Conservation (phyloP, 306 rosid species). For the Abrus precatorius region DNA sequence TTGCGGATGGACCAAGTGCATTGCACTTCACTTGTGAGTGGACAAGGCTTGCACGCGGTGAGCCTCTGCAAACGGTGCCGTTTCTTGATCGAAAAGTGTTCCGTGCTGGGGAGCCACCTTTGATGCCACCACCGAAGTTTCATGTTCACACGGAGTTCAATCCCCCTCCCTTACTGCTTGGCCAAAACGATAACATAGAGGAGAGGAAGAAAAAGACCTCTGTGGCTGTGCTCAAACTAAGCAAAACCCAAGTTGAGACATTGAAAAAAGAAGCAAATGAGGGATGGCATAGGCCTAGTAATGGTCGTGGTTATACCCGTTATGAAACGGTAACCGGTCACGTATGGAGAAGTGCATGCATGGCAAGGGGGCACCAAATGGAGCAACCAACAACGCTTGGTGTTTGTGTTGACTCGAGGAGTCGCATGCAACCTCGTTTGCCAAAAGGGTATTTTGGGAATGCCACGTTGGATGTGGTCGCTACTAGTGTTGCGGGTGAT, state of each 20-base stretch:
- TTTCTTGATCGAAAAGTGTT: conserved; percentile 50
- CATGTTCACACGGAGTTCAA: conserved; percentile 37
- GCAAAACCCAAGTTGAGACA: conserved; percentile 55
- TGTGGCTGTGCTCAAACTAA: conserved; percentile 49
- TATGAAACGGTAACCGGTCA: conserved; percentile 62
- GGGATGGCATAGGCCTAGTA: background rate
- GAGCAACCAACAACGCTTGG: conserved; percentile 58
- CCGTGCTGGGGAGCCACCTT: conserved; percentile 43
- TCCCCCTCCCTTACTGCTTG: conserved; percentile 44
- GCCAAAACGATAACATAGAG: conserved; percentile 24
- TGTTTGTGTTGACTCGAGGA: conserved; percentile 56
- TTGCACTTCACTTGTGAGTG: conserved; percentile 62
- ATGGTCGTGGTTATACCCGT: conserved; percentile 50
- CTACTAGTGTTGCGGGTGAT: conserved; percentile 59
- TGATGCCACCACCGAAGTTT: background rate
- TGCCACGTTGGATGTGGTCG: conserved; percentile 60
- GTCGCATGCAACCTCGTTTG: conserved; percentile 56
- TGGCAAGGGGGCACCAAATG: conserved; percentile 52
- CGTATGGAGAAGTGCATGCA: conserved; percentile 69
- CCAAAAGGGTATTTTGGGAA: conserved; percentile 69
- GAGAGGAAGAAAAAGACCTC: conserved; percentile 59
- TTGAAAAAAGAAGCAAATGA: conserved; percentile 60
- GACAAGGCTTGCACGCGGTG: conserved; percentile 63
- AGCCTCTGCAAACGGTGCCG: conserved; percentile 53
- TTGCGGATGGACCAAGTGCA: conserved; percentile 63